Base-by-base conservation (phyloP, 768 basidiomycete genomes). In the Xerocomellus amylosporus region DNA sequence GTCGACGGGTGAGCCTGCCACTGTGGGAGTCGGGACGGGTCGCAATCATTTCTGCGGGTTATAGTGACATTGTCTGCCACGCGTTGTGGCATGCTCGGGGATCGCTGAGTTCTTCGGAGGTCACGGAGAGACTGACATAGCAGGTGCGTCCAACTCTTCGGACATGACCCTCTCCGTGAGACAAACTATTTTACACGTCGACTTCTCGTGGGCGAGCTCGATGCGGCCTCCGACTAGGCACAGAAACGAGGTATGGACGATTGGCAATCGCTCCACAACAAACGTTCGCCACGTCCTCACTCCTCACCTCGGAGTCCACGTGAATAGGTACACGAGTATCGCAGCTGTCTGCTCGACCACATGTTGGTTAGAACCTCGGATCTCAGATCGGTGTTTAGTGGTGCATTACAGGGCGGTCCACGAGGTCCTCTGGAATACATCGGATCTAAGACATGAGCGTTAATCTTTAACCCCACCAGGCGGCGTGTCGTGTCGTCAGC, bases 361-460 rank as follows among this genome's bases (percentile, higher is more conserved):
- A 34, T 15, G 49, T 20, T 40, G 13, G 24, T 51, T 17, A 28
- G 20, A 40, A 26, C n/a, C 26, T n/a, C 28, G 49, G 52, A 56
- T 38, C 34, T 30, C 61, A 24, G 24, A 56, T 44, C 56, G 24
- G 38, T 36, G 49, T 12, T 39, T 38, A 46, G 28, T 49, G 7
- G 14, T 38, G 34, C 26, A 49, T 17, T 44, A 46, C 54, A 34
- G 31, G 22, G 30, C 39, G 28, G 12, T 37, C 37, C 61, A 56
- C 54, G 54, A 51, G 61, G 54, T 20, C 13, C 2, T 20, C 42
- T 45, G n/a, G 19, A 47, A 45, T 12, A 41, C 46, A 28, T 30
- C 55, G 51, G 55, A 55, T 58, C 63, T 48, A 58, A 26, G 41
- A 45, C 46, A 49, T 49, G 26, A 20, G 50, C 54, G 52, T 47